phyloP scores from a whole-genome alignment of 2,329 filamentous ascomycete species.

The Verticillium tricorpus region DNA sequence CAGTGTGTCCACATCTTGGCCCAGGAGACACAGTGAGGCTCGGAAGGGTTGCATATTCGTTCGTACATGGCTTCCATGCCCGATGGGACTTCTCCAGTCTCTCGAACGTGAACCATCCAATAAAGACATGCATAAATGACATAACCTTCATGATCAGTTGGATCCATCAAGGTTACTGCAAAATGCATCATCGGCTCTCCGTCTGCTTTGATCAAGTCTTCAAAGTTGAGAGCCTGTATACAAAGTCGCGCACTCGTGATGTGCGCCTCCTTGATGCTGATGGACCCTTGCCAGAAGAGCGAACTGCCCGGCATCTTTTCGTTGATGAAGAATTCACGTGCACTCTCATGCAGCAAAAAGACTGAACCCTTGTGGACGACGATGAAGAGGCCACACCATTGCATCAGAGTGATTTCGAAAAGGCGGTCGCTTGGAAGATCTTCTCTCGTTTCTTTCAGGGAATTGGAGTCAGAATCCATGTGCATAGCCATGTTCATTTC shows the following conservation, averaged over 20 bases:
- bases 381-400: background rate
- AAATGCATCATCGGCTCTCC: background rate
- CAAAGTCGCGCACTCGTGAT: background rate
- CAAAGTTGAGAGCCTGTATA: background rate
- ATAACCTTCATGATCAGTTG: background rate
- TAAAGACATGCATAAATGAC: background rate
- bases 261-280: background rate
- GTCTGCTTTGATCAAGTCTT: background rate
- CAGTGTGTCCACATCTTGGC: no score
- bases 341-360: background rate
- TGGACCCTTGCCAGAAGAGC: background rate
- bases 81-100: background rate
- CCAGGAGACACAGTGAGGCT: no score
- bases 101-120: background rate
- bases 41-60: background rate
- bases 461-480: background rate
- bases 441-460: background rate
- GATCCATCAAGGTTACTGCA: background rate
- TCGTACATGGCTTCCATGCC: background rate
- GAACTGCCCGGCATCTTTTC: background rate
- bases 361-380: background rate
- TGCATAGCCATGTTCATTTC: conserved; percentile 1
- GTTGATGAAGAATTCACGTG: background rate
- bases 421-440: background rate
- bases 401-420: background rate